Base-by-base conservation (phyloP, 768 basidiomycete genomes). In the Tylopilus rubrobrunneus region DNA sequence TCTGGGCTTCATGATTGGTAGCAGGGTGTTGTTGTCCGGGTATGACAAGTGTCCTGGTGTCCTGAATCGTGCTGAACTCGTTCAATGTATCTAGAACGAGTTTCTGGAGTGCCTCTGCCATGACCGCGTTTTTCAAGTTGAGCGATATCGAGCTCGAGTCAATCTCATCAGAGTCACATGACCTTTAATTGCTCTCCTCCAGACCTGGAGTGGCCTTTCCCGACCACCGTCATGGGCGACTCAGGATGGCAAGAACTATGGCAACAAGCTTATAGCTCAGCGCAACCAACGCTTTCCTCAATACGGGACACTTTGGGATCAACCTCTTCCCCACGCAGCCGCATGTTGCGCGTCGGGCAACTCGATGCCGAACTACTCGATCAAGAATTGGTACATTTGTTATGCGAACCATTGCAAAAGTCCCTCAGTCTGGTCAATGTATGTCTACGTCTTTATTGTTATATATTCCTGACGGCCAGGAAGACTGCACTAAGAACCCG, bases 331-430 rank as follows among this genome's bases (percentile, higher is more conserved):
- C 69, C 74, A 25, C 51, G 56, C 45, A 66, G 77, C 27, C 78
- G 86, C n/a, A 72, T 86, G 29, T 74, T 83, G 25, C 88, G 94
- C 42, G 92, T 98, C 45, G 88, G 89, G 8, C 91, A 96, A 69
- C 82, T 98, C 49, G 96, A 98, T 68, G 84, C 95, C 4, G 87
- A 92, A 61, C 77, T 95, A 23, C 79, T 98, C 45, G 96, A 98
- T 73, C 82, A 86, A 59, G 93, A 97, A 57, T 81, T 98, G 17
- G 82, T 88, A 31, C 79, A 84, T 28, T 73, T 97, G 55, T 77
- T 98, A 31, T 84, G 83, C 62, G 89, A 89, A 50, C 94, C 93
- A n/a, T 69, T 98, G 45, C 74, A 76, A 57, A 87, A 80, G 55
- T 84, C 93, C 1, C 70, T 96, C 21, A 76, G 79, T 25, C 71